Evolutionary conservation across 352 stramenopile genomes (phyloP).

Genomic region (Phytophthora foliorum): DNA sequence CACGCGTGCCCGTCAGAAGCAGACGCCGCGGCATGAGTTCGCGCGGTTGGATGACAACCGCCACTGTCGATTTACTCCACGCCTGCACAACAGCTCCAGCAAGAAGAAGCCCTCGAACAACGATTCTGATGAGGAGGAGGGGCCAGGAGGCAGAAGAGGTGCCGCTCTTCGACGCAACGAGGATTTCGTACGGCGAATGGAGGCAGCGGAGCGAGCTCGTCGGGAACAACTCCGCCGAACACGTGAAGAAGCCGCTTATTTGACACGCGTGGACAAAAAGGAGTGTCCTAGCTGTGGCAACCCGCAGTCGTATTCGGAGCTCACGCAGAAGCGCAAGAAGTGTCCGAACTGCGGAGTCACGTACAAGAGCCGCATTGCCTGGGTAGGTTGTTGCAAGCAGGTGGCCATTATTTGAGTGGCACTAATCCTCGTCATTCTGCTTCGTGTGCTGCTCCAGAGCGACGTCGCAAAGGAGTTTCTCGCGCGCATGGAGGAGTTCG

Average conservation of each 20-base stretch:
- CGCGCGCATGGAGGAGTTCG: conserved; percentile 57
- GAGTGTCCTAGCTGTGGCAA: conserved; percentile 80
- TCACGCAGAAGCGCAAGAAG: conserved; percentile 85
- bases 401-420: no score
- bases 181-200: conserved; percentile 81
- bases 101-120: conserved; percentile 25
- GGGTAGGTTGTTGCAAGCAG: conserved; percentile 46
- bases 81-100: conserved; percentile 37
- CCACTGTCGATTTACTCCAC: conserved; percentile 67
- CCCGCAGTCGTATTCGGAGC: conserved; percentile 77
- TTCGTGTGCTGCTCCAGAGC: conserved; percentile 33
- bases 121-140: conserved; percentile 60
- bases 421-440: background rate
- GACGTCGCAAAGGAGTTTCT: conserved; percentile 75
- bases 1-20: conserved; percentile 42
- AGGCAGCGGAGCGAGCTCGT: conserved; percentile 70
- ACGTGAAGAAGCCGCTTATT: conserved; percentile 65
- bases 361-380: conserved; percentile 74
- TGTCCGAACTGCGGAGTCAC: conserved; percentile 80
- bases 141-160: conserved; percentile 29
- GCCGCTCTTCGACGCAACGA: conserved; percentile 40
- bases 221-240: conserved; percentile 68
- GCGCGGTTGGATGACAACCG: conserved; percentile 67
- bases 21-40: conserved; percentile 43
- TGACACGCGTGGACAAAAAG: conserved; percentile 79